Evolutionary conservation across 768 basidiomycete genomes (phyloP).

Genomic region (Mycena filopes): DNA sequence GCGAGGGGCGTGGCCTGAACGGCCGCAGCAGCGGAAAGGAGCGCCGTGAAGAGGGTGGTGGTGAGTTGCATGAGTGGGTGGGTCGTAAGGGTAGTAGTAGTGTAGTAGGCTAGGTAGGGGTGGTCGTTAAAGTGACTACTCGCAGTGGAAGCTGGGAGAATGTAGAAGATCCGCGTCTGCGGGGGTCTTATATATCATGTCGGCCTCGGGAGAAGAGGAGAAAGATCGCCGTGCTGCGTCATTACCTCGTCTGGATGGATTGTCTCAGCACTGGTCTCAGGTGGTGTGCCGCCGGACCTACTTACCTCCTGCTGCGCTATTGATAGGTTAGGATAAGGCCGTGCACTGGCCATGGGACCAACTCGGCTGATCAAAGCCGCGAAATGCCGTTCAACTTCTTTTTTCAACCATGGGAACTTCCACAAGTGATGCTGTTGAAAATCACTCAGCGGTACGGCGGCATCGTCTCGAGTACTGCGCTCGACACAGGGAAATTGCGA

Average conservation of each 20-base stretch:
- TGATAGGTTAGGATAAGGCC: slow-evolving; percentile 4
- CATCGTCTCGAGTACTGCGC: no score
- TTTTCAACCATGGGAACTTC: no score
- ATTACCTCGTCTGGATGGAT: neutral
- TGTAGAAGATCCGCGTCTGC: neutral
- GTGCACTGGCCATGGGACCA: neutral
- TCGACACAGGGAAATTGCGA: no score
- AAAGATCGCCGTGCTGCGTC: slow-evolving; percentile 24
- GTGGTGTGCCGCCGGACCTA: slow-evolving; percentile 3
- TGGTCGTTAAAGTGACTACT: neutral
- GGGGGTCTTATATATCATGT: neutral
- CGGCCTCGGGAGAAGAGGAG: neutral
- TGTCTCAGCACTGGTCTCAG: slow-evolving; percentile 25
- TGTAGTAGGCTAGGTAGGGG: neutral
- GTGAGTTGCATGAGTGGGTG: slow-evolving; percentile 28
- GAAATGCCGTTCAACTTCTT: neutral
- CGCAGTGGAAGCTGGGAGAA: neutral
- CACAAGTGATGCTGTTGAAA: no score
- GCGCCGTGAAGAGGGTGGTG: slow-evolving; percentile 23
- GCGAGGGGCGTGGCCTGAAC: slow-evolving; percentile 22
- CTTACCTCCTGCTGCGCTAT: neutral
- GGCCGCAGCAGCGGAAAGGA: slow-evolving; percentile 17
- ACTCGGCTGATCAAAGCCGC: neutral
- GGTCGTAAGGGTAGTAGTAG: neutral
- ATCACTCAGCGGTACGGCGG: no score